Evolutionary conservation across 2,329 filamentous ascomycete species (phyloP).

Genomic region (Fusarium sp.): DNA sequence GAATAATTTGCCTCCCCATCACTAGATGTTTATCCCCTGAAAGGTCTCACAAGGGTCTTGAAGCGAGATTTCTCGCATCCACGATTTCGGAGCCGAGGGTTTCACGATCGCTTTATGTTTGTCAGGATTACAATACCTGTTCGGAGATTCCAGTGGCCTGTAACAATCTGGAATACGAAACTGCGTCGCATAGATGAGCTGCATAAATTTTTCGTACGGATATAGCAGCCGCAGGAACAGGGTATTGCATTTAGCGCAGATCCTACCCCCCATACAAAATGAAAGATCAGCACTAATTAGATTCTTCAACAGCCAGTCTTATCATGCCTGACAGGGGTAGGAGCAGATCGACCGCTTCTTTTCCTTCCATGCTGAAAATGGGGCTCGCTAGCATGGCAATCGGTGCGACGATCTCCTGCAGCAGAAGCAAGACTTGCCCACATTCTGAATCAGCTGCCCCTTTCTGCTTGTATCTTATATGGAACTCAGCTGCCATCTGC

Average conservation of each 20-base stretch:
- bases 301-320: neutral
- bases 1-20: neutral
- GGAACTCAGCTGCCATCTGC: neutral
- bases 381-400: neutral
- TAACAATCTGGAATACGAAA: neutral
- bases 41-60: neutral
- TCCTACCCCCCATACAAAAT: neutral
- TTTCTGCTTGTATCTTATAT: neutral
- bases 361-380: neutral
- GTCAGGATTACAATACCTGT: neutral
- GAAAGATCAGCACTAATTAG: conserved; percentile 3
- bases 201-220: neutral
- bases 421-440: neutral
- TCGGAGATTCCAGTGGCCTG: no score
- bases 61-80: neutral
- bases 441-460: neutral
- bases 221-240: neutral
- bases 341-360: neutral
- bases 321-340: neutral
- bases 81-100: neutral
- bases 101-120: neutral
- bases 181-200: neutral
- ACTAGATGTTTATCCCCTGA: neutral
- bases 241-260: neutral
- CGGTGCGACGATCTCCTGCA: neutral